These are phyloP conservation scores for Sparassis latifolia DNA, from an alignment of 1,284 basidiomycete genomes.

Conservation along the genomic window DNA sequence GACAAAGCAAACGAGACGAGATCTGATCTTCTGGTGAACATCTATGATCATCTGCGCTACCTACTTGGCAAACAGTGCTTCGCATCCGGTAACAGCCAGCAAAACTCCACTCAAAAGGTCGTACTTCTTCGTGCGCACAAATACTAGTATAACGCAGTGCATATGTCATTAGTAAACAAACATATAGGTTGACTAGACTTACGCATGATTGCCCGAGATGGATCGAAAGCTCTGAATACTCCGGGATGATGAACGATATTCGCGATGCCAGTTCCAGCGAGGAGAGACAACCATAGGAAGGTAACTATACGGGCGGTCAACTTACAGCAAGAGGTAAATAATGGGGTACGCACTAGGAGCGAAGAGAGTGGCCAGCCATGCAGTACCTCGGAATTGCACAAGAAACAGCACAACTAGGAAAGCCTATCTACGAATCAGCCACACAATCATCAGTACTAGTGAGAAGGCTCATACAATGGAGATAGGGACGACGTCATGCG, in stretches of 20 bases:
- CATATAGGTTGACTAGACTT: conserved; percentile 13
- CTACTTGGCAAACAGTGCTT: conserved; percentile 64
- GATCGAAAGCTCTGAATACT: conserved; percentile 63
- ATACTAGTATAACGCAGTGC: conserved; percentile 32
- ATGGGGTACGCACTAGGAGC: conserved; percentile 37
- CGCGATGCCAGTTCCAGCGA: conserved; percentile 48
- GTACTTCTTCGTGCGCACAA: conserved; percentile 57
- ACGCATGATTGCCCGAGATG: conserved; percentile 58
- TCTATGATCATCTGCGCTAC: conserved; percentile 7
- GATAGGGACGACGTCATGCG: conserved; percentile 43
- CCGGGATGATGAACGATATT: conserved; percentile 51
- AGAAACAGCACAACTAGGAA: conserved; percentile 56
- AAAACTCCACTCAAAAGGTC: conserved; percentile 59
- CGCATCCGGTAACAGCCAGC: conserved; percentile 59
- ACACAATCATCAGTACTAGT: not conserved
- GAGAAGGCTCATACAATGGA: conserved; percentile 41
- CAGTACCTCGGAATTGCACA: conserved; percentile 53
- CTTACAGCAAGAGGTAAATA: not conserved
- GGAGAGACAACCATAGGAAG: conserved; percentile 48
- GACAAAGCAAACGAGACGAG: no score
- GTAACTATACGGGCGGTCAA: conserved; percentile 33
- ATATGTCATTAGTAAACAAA: not conserved
- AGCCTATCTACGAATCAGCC: conserved; percentile 25
- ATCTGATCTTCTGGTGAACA: no score
- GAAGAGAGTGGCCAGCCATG: conserved; percentile 43